These are phyloP conservation scores for Ustilago sp. DNA, from an alignment of 1,284 basidiomycete species.

Conservation along the genomic window DNA sequence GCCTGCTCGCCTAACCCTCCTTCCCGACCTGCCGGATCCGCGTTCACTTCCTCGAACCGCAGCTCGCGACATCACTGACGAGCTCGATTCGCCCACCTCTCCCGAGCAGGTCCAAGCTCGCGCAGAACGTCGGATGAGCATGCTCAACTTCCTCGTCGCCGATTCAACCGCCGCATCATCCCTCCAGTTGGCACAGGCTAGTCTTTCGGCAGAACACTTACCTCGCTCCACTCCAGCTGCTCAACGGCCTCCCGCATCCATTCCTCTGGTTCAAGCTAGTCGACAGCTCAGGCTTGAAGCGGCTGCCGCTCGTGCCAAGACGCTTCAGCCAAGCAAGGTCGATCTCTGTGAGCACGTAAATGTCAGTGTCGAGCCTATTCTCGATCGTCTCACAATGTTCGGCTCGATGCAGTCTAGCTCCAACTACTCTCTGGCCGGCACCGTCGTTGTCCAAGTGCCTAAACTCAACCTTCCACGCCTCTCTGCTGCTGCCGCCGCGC, in stretches of 20 bases:
- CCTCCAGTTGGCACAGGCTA: slow-evolving; percentile 15
- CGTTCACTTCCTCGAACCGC: slow-evolving; percentile 3
- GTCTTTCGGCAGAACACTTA: slow-evolving; percentile 35
- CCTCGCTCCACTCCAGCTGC: slow-evolving; percentile 8
- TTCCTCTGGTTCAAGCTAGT: slow-evolving; percentile 40
- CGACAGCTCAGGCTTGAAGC: slow-evolving; percentile 23
- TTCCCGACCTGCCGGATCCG: background rate
- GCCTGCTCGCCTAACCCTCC: slow-evolving; percentile 7
- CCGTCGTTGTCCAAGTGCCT: slow-evolving; percentile 48
- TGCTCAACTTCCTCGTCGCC: slow-evolving; percentile 48
- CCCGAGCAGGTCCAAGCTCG: slow-evolving; percentile 9
- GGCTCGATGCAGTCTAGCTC: slow-evolving; percentile 66
- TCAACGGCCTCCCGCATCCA: slow-evolving; percentile 21
- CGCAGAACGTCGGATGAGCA: slow-evolving; percentile 41
- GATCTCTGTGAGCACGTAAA: slow-evolving; percentile 30
- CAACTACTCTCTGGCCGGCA: slow-evolving; percentile 67
- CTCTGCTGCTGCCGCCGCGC: slow-evolving; percentile 28
- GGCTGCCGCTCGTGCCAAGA: slow-evolving; percentile 12
- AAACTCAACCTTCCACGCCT: slow-evolving; percentile 32
- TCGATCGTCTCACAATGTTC: slow-evolving; percentile 65
- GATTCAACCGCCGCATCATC: slow-evolving; percentile 4
- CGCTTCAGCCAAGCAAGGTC: slow-evolving; percentile 17
- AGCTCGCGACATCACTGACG: slow-evolving; percentile 34
- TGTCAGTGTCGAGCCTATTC: slow-evolving; percentile 51
- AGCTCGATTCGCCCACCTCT: slow-evolving; percentile 25